phyloP scores from a whole-genome alignment of 148 eudicot genomes.

The Selenicereus undatus region DNA sequence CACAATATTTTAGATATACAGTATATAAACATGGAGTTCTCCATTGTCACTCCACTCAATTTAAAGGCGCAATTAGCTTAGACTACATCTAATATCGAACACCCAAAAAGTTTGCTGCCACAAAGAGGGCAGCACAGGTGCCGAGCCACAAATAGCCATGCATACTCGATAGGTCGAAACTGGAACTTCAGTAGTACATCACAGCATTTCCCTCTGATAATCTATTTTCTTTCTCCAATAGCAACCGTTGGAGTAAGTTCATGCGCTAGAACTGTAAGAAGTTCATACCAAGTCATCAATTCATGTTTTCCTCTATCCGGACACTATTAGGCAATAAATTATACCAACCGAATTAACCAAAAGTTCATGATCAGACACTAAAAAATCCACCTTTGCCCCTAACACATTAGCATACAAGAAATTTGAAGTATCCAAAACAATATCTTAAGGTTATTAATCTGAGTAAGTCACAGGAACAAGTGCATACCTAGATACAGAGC shows the following conservation, averaged over 20 bases:
- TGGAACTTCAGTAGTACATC: background rate
- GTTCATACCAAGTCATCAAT: background rate
- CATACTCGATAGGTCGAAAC: background rate
- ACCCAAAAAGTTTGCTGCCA: background rate
- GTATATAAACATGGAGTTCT: background rate
- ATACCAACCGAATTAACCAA: background rate
- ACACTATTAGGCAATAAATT: background rate
- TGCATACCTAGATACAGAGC: slow-evolving; percentile 50
- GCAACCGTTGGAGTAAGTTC: background rate
- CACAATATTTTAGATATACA: background rate
- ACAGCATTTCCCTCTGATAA: background rate
- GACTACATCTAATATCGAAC: background rate
- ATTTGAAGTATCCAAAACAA: background rate
- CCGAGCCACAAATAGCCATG: background rate
- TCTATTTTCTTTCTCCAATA: background rate
- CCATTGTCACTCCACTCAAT: background rate
- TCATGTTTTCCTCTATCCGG: background rate
- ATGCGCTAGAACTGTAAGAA: background rate
- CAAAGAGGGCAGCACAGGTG: background rate
- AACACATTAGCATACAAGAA: background rate
- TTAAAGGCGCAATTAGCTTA: background rate
- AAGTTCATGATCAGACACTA: background rate
- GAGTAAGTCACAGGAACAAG: background rate
- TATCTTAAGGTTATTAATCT: background rate
- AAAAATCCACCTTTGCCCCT: background rate